Evolutionary conservation across 1,284 basidiomycete genomes (phyloP), one percentile per base, ranked within the genome.

Genomic region (Sphagnurus paluster): DNA sequence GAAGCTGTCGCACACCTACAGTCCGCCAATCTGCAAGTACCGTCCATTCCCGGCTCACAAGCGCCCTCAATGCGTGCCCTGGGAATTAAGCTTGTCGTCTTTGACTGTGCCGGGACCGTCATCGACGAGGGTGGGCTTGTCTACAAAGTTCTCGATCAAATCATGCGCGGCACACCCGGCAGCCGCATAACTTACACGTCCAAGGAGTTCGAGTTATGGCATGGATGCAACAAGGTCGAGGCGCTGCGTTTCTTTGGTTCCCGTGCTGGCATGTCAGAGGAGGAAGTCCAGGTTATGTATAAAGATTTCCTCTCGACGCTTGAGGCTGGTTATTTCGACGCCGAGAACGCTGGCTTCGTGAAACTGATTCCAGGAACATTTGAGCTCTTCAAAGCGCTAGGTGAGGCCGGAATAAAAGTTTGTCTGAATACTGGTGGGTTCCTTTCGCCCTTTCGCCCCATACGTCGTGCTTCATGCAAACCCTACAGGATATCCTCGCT

Each of bases 111-210:
- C 7, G 49, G 49, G 19, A 50, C 49, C 5, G 34, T 46, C 21
- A 46, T 50, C 20, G 44, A 50, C 20, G 49, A 50, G 24, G 44
- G 49, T 16, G 49, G 41, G 4, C 36, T 50, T 19, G 49, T 50
- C 9, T 50, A 50, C 36, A 39, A 46, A 11, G 40, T 39, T 13
- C 40, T 50, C 21, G 20, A 50, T 20, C 41, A 47, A 11, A 41
- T 43, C 16, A 50, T 50, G 49, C 44, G 29, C 11, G 39, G 41
- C 24, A 37, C 49, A 26, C 42, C 42, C 5, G 23, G 42, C 7
- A 36, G 23, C 4, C 20, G 42, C n/a, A 50, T 50, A 24, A 28
- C 34, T 21, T 50, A 46, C 23, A 46, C 48, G 2, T 23, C 30
- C 9, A 44, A 50, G 14, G 48, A 50, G 26, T 50, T 50, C 29